Percentiles rank a stretch among this genome's conserved stretches.
Conservation (phyloP, 306 rosid species). For the Vicia faba region DNA sequence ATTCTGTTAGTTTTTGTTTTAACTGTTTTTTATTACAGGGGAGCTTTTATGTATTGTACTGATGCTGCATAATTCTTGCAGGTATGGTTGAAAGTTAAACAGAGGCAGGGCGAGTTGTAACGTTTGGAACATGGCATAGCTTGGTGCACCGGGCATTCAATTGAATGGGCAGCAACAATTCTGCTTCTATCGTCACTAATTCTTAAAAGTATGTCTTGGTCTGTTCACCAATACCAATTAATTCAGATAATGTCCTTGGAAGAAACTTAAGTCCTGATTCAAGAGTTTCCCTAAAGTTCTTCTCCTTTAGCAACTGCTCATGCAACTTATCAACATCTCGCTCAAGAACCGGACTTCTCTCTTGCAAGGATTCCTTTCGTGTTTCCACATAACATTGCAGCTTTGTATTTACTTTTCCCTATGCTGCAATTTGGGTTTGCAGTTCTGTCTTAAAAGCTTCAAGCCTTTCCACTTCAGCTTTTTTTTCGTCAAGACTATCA, state of each 20-base stretch:
- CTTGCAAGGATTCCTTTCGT: constrained; percentile 60
- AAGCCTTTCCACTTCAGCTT: constrained; percentile 59
- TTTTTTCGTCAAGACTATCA: constrained; percentile 57
- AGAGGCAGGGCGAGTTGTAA: too few relatives aligned
- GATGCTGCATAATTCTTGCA: too few relatives aligned
- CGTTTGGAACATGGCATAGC: too few relatives aligned
- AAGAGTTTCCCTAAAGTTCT: constrained; percentile 58
- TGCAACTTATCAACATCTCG: constrained; percentile 74
- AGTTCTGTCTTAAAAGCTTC: constrained; percentile 59
- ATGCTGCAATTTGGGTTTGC: constrained; percentile 52
- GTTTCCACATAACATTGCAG: constrained; percentile 58
- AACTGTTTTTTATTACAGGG: too few relatives aligned
- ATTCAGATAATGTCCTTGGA: constrained; percentile 45
- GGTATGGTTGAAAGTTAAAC: too few relatives aligned
- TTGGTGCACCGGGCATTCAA: too few relatives aligned
- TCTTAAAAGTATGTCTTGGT: too few relatives aligned
- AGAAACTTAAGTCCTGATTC: constrained; percentile 42
- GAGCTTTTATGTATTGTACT: too few relatives aligned
- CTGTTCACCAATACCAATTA: constrained; percentile 56
- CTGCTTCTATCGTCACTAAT: too few relatives aligned
- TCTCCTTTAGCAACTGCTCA: constrained; percentile 71
- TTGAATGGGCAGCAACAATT: too few relatives aligned
- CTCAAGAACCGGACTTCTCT: constrained; percentile 75
- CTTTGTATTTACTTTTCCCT: constrained; percentile 66
- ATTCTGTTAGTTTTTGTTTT: too few relatives aligned